Percentiles rank a stretch among this genome's conserved stretches.
phyloP scores from a whole-genome alignment of 2,329 filamentous ascomycete genomes.

The Fusarium nematophilum region DNA sequence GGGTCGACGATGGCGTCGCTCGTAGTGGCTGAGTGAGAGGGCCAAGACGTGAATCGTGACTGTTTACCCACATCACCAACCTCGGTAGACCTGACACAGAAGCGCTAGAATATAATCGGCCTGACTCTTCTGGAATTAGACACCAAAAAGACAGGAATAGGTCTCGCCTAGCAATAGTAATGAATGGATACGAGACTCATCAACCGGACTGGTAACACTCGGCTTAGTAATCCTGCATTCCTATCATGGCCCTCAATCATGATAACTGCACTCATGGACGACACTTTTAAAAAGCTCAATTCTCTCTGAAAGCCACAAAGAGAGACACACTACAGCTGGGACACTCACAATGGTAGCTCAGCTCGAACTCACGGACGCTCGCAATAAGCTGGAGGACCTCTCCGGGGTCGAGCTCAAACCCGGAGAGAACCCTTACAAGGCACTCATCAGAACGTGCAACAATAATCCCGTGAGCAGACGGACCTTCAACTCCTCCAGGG shows the following conservation, averaged over 20 bases:
- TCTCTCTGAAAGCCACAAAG: neutral
- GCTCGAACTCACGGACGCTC: constrained; percentile 49
- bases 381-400: constrained; percentile 65
- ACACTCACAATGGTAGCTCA: constrained; percentile 25
- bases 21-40: neutral
- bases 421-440: constrained; percentile 80
- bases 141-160: constrained; percentile 13
- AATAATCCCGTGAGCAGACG: constrained; percentile 69
- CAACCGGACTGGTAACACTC: neutral
- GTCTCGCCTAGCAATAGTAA: neutral
- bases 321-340: neutral
- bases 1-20: neutral
- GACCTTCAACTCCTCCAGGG: neutral
- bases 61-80: neutral
- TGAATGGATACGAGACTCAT: constrained; percentile 9
- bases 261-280: constrained; percentile 14
- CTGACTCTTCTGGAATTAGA: neutral
- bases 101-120: constrained; percentile 10
- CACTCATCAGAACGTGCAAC: constrained; percentile 75
- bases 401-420: constrained; percentile 62
- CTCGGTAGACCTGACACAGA: neutral
- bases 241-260: neutral
- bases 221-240: constrained; percentile 36
- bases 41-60: neutral
- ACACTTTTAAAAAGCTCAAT: neutral